Base-by-base conservation (phyloP, 345 rosid species). In the Eucalyptus pauciflora region DNA sequence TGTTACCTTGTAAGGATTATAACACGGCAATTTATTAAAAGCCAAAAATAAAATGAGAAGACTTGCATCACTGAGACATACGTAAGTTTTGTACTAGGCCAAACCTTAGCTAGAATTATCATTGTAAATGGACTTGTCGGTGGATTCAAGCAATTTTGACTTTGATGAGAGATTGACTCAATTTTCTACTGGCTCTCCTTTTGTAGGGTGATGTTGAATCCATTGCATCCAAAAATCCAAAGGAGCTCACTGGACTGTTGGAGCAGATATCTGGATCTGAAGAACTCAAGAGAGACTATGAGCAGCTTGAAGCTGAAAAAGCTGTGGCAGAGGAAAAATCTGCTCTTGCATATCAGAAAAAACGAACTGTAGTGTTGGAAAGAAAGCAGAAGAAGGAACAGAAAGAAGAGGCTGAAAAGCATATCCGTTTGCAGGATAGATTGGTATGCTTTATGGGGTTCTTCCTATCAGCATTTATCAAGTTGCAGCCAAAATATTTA, bases 361-460 rank as follows among this genome's bases (percentile, higher is more conserved):
- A 98, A 94, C 94, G 95, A 93, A 95, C 97, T 4, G 86, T 97
- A 17, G 96, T 95, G 16, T 87, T 92, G 89, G 99, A 98, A 94
- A 94, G 99, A 94, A 98, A 98, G 93, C 97, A 95, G 91, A 98
- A 98, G 95, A 98, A 98, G 93, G 98, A 94, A 87, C 99, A 98
- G 91, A 98, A 98, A 94, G 99, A 97, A 94, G 99, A 98, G 94
- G 99, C 98, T 52, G 99, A 98, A 92, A 97, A 95, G 90, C 98
- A 97, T 93, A 91, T 96, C 3, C 95, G 95, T 83, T 91, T 98
- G 92, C 99, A 98, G 91, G 96, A 96, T 13, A 94, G 95, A 92
- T 93, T 98, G 99, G 99, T 98, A 94, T 71, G 88, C 56, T 80
- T 76, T 76, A 76, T 43, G 7, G 48, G 48, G 83, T 76, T 76